Evolutionary conservation across 192 early-diverging fungal species (phyloP).

Genomic region (Coemansia sp.): DNA sequence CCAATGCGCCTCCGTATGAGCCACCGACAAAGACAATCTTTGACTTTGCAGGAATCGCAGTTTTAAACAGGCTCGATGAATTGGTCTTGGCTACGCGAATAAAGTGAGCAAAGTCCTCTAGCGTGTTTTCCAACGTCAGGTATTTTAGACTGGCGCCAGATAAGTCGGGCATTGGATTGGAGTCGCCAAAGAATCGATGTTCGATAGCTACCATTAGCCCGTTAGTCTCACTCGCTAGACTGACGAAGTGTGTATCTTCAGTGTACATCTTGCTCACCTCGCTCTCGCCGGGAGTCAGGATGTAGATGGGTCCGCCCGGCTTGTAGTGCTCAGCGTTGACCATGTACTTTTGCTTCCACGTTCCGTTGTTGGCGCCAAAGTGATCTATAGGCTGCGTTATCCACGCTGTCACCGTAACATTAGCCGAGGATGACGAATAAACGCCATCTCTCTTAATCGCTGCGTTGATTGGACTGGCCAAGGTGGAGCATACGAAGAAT

Average conservation of each 20-base stretch:
- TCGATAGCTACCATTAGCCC: constrained; percentile 61
- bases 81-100: constrained; percentile 21
- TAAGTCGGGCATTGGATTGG: constrained; percentile 53
- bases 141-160: constrained; percentile 38
- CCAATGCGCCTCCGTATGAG: constrained; percentile 68
- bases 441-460: not conserved
- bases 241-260: constrained; percentile 21
- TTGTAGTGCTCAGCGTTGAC: constrained; percentile 40
- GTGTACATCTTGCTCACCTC: constrained; percentile 14
- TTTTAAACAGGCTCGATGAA: constrained; percentile 14
- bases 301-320: constrained; percentile 35
- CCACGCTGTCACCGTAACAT: constrained; percentile 20
- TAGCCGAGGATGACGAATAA: not conserved
- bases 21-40: constrained; percentile 61
- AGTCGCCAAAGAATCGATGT: constrained; percentile 63
- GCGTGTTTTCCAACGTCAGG: constrained; percentile 28
- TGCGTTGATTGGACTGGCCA: not conserved
- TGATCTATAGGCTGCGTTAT: constrained; percentile 41
- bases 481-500: not conserved
- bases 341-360: constrained; percentile 34
- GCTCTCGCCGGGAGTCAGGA: constrained; percentile 35
- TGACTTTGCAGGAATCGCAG: constrained; percentile 16
- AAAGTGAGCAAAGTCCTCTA: constrained; percentile 39
- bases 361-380: constrained; percentile 28
- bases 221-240: constrained; percentile 55